These are phyloP conservation scores for Trichoderma sp. DNA, from an alignment of 2,329 filamentous ascomycete species.

Conservation along the genomic window DNA sequence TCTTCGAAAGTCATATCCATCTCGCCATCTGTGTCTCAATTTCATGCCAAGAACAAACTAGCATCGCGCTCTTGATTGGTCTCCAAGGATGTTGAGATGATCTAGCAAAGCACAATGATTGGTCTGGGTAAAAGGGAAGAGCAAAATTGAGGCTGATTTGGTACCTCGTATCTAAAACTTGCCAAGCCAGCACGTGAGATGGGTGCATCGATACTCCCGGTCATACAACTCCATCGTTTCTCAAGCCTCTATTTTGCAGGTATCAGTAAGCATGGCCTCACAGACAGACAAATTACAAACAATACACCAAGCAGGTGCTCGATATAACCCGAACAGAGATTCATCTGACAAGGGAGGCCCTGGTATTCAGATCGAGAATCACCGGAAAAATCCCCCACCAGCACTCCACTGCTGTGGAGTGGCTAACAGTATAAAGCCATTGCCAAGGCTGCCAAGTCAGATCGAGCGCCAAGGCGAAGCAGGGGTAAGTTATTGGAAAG, in stretches of 20 bases:
- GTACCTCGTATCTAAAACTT: not conserved
- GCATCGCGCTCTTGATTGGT: not conserved
- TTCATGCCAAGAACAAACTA: not conserved
- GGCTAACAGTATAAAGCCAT: not conserved
- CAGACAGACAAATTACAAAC: not conserved
- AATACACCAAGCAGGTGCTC: not conserved
- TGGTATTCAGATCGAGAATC: not conserved
- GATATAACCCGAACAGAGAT: not conserved
- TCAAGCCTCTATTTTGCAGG: not conserved
- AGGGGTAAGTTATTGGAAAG: not conserved
- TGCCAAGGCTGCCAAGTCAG: not conserved
- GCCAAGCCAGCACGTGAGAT: not conserved
- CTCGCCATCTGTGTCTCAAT: not conserved
- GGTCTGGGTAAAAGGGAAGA: not conserved
- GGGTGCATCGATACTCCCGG: not conserved
- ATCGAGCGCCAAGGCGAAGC: not conserved
- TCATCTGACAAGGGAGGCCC: not conserved
- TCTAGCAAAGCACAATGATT: not conserved
- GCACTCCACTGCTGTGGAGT: not conserved
- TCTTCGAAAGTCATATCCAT: not conserved
- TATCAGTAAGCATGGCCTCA: not conserved
- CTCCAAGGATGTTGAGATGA: not conserved
- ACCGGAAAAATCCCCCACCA: not conserved
- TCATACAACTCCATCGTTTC: too few relatives aligned
- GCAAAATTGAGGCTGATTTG: not conserved